Percentiles rank a stretch among this genome's conserved stretches.
Conservation (phyloP, 2,329 filamentous ascomycete species). For the Aspergillus transmontanensis region DNA sequence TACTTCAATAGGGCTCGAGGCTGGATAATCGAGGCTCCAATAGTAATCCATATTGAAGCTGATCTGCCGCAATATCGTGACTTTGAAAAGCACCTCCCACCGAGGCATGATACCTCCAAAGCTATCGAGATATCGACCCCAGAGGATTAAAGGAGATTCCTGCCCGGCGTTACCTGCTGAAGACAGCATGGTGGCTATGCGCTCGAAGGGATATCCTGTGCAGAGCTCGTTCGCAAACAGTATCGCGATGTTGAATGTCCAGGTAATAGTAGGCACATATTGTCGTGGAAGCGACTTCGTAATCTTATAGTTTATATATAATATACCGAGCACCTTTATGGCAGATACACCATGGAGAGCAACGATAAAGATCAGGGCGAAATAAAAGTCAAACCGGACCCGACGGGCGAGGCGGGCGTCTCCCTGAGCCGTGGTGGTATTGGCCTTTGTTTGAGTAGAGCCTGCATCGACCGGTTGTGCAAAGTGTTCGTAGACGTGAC, state of each 20-base stretch:
- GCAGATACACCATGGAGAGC: slow-evolving; percentile 84
- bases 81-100: slow-evolving; percentile 98
- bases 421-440: slow-evolving; percentile 39
- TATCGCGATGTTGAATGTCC: slow-evolving; percentile 83
- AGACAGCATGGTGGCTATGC: slow-evolving; percentile 58
- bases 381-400: slow-evolving; percentile 78
- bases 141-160: slow-evolving; percentile 54
- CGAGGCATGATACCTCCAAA: slow-evolving; percentile 81
- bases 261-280: slow-evolving; percentile 75
- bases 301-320: slow-evolving; percentile 80
- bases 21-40: slow-evolving; percentile 74
- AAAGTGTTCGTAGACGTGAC: slow-evolving; percentile 68
- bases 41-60: slow-evolving; percentile 98
- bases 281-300: slow-evolving; percentile 70
- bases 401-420: slow-evolving; percentile 68
- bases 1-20: slow-evolving; percentile 78
- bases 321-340: slow-evolving; percentile 77
- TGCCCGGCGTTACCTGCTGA: slow-evolving; percentile 37
- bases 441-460: slow-evolving; percentile 22
- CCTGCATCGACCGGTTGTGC: slow-evolving; percentile 45
- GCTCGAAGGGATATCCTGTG: slow-evolving; percentile 72
- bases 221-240: slow-evolving; percentile 89
- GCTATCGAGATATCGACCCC: slow-evolving; percentile 74
- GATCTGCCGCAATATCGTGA: slow-evolving; percentile 87
- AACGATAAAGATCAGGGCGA: slow-evolving; percentile 76